Evolutionary conservation across 2,329 filamentous ascomycete species (phyloP).

Genomic region (Colletotrichum spaethianum): DNA sequence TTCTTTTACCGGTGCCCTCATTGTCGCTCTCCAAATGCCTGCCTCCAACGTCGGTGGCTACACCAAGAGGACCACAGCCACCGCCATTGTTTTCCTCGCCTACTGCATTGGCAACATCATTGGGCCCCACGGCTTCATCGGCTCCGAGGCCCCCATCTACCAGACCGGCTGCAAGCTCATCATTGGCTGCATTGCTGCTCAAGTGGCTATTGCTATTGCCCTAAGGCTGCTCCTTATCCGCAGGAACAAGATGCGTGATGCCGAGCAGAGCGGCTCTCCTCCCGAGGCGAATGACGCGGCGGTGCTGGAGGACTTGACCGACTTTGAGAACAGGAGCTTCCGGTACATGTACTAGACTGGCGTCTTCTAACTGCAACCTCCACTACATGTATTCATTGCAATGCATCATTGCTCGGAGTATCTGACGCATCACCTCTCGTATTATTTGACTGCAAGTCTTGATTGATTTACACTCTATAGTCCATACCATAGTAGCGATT

Average conservation of each 20-base stretch:
- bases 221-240: conserved; percentile 53
- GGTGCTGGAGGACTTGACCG: conserved; percentile 51
- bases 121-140: conserved; percentile 55
- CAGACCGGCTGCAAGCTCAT: conserved; percentile 66
- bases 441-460: too few relatives aligned
- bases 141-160: conserved; percentile 57
- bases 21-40: conserved; percentile 67
- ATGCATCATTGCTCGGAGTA: too few relatives aligned
- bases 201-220: conserved; percentile 53
- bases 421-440: too few relatives aligned
- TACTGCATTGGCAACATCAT: conserved; percentile 47
- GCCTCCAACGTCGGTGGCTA: conserved; percentile 63
- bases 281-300: conserved; percentile 47
- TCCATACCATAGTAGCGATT: too few relatives aligned
- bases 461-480: too few relatives aligned
- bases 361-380: too few relatives aligned
- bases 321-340: conserved; percentile 49
- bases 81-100: conserved; percentile 61
- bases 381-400: too few relatives aligned
- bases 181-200: conserved; percentile 59
- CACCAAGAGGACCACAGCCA: conserved; percentile 61
- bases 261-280: too few relatives aligned
- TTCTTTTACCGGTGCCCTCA: conserved; percentile 49
- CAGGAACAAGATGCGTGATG: conserved; percentile 56
- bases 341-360: conserved; percentile 24